Conservation (phyloP, 2,329 filamentous ascomycete species). For the Trichoderma koningii region DNA sequence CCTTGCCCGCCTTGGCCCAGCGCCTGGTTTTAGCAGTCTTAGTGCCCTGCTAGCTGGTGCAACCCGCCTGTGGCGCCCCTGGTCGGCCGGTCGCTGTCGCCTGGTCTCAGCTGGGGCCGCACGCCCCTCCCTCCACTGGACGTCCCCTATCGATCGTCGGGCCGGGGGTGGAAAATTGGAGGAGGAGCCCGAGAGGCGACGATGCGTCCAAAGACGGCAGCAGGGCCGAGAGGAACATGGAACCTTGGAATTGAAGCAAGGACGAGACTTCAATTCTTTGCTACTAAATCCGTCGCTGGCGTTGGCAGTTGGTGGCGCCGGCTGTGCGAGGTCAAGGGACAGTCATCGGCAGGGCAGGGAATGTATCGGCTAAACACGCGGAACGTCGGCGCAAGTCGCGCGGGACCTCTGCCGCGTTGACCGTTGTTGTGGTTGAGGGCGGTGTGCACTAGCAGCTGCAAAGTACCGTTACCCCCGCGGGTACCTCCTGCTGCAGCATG, state of each 20-base stretch:
- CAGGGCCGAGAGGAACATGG: constrained; percentile 28
- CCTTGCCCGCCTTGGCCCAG: neutral
- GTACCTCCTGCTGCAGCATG: neutral
- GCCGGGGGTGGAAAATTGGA: constrained; percentile 23
- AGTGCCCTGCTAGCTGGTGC: neutral
- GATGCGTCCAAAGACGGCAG: neutral
- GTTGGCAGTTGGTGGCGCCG: neutral
- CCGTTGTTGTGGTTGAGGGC: neutral
- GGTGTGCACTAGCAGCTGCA: neutral
- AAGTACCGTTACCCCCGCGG: neutral
- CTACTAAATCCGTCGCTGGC: no score
- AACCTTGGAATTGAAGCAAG: no score
- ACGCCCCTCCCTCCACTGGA: constrained; percentile 17
- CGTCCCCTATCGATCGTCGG: constrained; percentile 25
- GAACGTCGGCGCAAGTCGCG: no score
- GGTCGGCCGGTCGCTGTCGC: no score
- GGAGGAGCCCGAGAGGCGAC: constrained; percentile 5
- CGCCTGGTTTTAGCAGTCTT: no score
- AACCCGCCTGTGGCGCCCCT: neutral
- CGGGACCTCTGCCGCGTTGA: no score
- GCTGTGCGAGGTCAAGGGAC: neutral
- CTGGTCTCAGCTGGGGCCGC: constrained; percentile 29
- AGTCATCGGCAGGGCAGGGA: no score
- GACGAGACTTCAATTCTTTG: neutral
- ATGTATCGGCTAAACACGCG: no score